A percentile compares a stretch with the other conserved stretches of the same genome.
phyloP scores from a whole-genome alignment of 805 yeast species.

The Saccharomycopsis capsularis region DNA sequence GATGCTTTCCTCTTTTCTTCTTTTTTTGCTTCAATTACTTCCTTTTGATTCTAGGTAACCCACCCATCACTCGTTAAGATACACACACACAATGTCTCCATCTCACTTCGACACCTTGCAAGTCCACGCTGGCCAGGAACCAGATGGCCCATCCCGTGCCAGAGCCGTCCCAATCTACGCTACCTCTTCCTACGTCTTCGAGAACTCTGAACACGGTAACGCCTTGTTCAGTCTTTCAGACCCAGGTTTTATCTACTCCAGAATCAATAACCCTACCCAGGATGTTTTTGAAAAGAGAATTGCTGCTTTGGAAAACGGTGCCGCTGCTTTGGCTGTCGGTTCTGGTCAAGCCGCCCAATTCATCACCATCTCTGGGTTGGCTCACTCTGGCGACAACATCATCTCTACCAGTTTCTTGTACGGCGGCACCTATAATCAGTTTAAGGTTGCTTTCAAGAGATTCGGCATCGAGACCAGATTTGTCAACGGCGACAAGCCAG shows the following conservation, averaged over 20 bases:
- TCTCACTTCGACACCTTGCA: slow-evolving; percentile 85
- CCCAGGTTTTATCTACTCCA: slow-evolving; percentile 81
- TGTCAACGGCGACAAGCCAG: slow-evolving; percentile 72
- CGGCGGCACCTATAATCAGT: slow-evolving; percentile 96
- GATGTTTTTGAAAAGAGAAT: slow-evolving; percentile 88
- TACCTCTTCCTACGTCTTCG: slow-evolving; percentile 81
- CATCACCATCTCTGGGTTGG: slow-evolving; percentile 73
- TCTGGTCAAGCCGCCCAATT: slow-evolving; percentile 98
- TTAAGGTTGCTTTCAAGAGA: slow-evolving; percentile 85
- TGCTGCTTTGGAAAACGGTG: slow-evolving; percentile 90
- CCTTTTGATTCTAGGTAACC: neutral
- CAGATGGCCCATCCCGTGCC: slow-evolving; percentile 55
- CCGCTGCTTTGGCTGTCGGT: slow-evolving; percentile 79
- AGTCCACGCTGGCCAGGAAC: slow-evolving; percentile 91
- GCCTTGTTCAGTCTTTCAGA: slow-evolving; percentile 78
- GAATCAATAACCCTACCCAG: slow-evolving; percentile 89
- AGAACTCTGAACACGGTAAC: slow-evolving; percentile 88
- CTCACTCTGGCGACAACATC: slow-evolving; percentile 85
- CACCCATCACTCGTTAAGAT: neutral
- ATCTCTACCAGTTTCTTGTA: slow-evolving; percentile 80
- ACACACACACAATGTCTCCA: slow-evolving; percentile 33
- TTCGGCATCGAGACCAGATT: slow-evolving; percentile 82
- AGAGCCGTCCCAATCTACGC: slow-evolving; percentile 95
- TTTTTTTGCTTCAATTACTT: neutral
- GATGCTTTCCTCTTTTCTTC: neutral